Conservation (phyloP, 176 grass and related monocot species). For the Dactylis glomerata region DNA sequence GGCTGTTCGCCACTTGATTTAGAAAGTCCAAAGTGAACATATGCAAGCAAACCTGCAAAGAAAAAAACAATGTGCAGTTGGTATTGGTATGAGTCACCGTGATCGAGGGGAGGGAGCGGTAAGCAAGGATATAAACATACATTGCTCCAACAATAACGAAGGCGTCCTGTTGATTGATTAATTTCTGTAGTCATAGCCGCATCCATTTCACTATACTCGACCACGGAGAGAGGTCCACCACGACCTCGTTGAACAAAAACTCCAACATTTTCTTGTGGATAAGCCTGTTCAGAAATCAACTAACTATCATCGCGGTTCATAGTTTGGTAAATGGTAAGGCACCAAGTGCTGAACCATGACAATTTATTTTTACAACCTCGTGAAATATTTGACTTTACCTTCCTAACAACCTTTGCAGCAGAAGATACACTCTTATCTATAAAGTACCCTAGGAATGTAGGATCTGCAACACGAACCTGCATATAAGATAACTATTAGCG, state of each 20-base stretch:
- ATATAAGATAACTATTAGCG: slow-evolving; percentile 35
- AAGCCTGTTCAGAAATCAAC: slow-evolving; percentile 57
- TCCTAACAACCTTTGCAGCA: slow-evolving; percentile 90
- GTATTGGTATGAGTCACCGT: neutral
- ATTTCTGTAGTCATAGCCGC: slow-evolving; percentile 84
- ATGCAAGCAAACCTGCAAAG: slow-evolving; percentile 72
- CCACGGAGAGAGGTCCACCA: slow-evolving; percentile 79
- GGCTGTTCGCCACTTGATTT: slow-evolving; percentile 84
- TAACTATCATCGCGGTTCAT: neutral
- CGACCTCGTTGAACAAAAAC: slow-evolving; percentile 95
- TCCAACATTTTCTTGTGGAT: slow-evolving; percentile 98
- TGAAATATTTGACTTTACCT: slow-evolving; percentile 49
- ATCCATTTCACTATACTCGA: slow-evolving; percentile 99
- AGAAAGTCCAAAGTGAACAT: slow-evolving; percentile 92
- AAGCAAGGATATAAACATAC: slow-evolving; percentile 54
- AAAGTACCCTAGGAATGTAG: slow-evolving; percentile 93
- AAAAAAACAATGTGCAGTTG: neutral
- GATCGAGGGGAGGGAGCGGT: neutral
- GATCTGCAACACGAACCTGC: slow-evolving; percentile 96
- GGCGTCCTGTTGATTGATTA: slow-evolving; percentile 90
- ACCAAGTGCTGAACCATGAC: neutral
- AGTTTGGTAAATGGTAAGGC: neutral
- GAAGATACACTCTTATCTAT: slow-evolving; percentile 87
- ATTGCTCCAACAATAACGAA: slow-evolving; percentile 99
- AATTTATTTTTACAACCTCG: neutral